Conservation (phyloP, 148 eudicot genomes). For the Arctostaphylos glauca region DNA sequence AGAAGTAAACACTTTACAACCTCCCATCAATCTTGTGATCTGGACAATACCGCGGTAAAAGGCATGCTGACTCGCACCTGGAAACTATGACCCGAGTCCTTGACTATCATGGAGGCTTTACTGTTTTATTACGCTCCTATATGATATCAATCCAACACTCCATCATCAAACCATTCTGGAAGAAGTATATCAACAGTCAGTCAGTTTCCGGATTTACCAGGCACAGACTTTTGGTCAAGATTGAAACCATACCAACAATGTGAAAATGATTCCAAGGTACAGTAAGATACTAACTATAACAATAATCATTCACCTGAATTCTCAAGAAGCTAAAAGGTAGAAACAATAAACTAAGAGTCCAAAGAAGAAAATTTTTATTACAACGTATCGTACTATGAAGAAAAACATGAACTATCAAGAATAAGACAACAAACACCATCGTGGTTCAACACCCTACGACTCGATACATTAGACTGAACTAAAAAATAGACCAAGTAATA, state of each 20-base stretch:
- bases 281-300: too few relatives aligned
- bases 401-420: conserved; percentile 1
- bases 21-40: too few relatives aligned
- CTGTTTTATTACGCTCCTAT: too few relatives aligned
- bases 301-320: background rate
- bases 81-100: too few relatives aligned
- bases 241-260: background rate
- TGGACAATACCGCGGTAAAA: too few relatives aligned
- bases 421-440: background rate
- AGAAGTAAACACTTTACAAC: too few relatives aligned
- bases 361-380: background rate
- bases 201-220: background rate
- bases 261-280: background rate
- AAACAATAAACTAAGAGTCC: background rate
- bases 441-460: background rate
- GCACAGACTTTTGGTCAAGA: background rate
- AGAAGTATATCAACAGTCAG: too few relatives aligned
- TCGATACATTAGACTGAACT: background rate
- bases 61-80: background rate
- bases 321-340: background rate
- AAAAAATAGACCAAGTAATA: background rate
- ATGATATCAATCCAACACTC: too few relatives aligned
- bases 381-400: background rate
- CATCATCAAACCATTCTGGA: too few relatives aligned
- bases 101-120: too few relatives aligned